Percentiles rank a stretch among this genome's conserved stretches.
Conservation (phyloP, 441 rosid genomes). For the Croton laevigatus region DNA sequence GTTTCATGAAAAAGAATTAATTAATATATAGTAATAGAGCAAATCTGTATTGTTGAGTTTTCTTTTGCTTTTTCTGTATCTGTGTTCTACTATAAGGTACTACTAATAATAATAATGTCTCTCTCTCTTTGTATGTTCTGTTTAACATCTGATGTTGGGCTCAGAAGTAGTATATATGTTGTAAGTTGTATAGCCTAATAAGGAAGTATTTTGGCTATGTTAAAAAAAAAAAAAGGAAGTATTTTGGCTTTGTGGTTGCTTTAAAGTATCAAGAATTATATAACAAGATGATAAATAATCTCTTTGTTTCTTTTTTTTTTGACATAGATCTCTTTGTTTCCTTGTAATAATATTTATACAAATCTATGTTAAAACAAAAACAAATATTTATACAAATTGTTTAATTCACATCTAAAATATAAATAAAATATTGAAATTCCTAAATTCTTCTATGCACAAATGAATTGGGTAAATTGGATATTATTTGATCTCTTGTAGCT, state of each 20-base stretch:
- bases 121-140: background rate
- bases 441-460: background rate
- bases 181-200: no score
- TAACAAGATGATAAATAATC: background rate
- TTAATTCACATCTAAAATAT: background rate
- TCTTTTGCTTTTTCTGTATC: background rate
- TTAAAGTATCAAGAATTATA: background rate
- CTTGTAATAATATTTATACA: no score
- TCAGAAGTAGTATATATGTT: no score
- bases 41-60: no score
- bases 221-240: no score
- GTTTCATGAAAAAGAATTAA: constrained; percentile 36
- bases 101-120: background rate
- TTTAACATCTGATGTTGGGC: background rate
- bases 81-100: background rate
- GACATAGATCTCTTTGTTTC: no score
- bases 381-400: no score
- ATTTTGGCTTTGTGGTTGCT: background rate
- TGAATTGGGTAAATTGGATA: no score
- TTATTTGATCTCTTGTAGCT: background rate
- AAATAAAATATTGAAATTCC: background rate
- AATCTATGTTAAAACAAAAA: no score
- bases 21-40: no score
- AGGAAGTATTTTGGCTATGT: no score
- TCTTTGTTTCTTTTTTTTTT: no score